Conservation (phyloP, 2,329 filamentous ascomycete genomes). For the Botrytis cinerea region DNA sequence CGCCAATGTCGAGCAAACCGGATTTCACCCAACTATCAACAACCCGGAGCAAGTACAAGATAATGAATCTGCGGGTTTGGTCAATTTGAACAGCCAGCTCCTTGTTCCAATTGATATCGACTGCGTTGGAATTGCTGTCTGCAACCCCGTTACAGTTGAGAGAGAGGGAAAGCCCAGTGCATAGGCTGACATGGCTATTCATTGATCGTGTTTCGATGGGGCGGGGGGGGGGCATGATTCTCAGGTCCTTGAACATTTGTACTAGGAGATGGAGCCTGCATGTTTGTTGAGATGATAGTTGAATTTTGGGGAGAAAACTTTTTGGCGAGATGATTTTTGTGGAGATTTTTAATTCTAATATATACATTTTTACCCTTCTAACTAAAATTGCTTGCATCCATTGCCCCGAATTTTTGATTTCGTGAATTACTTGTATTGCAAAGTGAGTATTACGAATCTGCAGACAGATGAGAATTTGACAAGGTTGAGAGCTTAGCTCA, state of each 20-base stretch:
- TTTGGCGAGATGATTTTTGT: background rate
- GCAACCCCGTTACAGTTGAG: background rate
- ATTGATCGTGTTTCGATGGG: background rate
- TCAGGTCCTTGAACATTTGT: background rate
- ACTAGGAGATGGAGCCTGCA: background rate
- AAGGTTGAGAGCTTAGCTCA: background rate
- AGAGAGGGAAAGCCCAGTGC: background rate
- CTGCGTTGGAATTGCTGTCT: conserved; percentile 1
- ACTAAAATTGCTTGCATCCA: background rate
- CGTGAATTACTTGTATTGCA: background rate
- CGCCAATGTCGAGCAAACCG: background rate
- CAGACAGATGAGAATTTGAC: background rate
- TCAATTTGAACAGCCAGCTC: background rate
- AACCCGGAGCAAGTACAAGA: background rate
- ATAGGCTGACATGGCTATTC: background rate
- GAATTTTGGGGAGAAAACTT: background rate
- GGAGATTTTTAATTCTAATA: background rate
- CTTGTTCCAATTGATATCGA: background rate
- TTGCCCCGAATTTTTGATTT: background rate
- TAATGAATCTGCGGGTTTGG: background rate
- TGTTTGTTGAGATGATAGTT: background rate
- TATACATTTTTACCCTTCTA: background rate
- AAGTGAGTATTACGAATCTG: background rate
- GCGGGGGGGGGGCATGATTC: background rate
- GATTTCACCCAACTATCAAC: background rate